Evolutionary conservation across 2,329 filamentous ascomycete genomes (phyloP), one percentile per base, ranked within the genome.

Genomic region (Sordariomycetes sp.): DNA sequence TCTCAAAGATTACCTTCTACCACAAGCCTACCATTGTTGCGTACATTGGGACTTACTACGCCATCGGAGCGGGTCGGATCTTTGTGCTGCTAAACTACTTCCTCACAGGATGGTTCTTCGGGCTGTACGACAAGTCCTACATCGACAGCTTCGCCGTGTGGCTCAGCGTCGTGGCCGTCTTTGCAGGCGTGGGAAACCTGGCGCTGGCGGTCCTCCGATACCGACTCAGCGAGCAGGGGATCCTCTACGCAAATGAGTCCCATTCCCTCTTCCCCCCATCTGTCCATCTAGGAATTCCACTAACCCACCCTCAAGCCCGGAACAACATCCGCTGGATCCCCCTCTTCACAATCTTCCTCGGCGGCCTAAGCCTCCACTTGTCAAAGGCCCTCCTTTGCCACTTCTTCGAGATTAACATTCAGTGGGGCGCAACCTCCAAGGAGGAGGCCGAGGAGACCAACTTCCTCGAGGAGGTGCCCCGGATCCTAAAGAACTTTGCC

Each of bases 31-130:
- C 84, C 45, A 86, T 89, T 65, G 70, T 89, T 64, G 81, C 83
- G 2, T 87, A 87, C 67, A 82, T 87, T 60, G 82, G 81, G 60
- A 86, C 85, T 5, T 87, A 88, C 71, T 87, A 86, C 63, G 86
- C 86, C 24, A 81, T 90, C 59, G 86, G 79, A 3, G 79, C 80
- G 0, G 80, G 84, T 2, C 82, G 85, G 73, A 70, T 84, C n/a
- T 73, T 89, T 54, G 86, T 85, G 0, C 64, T 84, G 1, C 69
- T 80, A 59, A 90, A 89, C 69, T 90, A 89, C 69, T 81, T 89
- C 67, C 69, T 87, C 45, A 75, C 87, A 55, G 86, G 86, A 42
- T 87, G 84, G 81, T 86, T 79, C 71, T 83, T 85, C 63, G 84
- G 84, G 36, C 73, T 81, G 56, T 73, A 85, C 51, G 82, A 85